Evolutionary conservation across 805 yeast genomes (phyloP).

Genomic region (Hanseniaspora vineae): DNA sequence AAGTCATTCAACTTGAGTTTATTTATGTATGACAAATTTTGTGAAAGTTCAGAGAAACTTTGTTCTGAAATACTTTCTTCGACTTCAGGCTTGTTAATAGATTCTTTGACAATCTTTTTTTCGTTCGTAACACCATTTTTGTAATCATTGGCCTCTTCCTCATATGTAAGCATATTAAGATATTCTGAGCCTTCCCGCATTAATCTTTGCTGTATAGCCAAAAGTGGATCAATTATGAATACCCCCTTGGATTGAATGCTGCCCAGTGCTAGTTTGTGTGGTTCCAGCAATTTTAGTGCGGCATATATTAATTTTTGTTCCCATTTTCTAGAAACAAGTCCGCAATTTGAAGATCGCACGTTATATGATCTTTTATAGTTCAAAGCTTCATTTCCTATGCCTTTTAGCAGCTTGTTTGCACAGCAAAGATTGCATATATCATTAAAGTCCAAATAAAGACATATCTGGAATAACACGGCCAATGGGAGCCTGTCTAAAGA

Average conservation of each 20-base stretch:
- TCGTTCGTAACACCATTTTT: neutral
- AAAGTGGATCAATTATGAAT: constrained; percentile 11
- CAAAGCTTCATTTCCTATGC: constrained; percentile 14
- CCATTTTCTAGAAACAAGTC: constrained; percentile 7
- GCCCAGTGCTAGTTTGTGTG: constrained; percentile 7
- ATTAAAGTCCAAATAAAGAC: constrained; percentile 12
- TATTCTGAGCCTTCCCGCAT: neutral
- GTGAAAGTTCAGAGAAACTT: neutral
- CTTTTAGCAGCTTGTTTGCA: constrained; percentile 15
- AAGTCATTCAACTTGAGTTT: neutral
- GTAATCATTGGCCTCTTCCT: neutral
- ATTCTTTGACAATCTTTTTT: neutral
- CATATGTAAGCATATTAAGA: neutral
- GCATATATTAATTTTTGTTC: constrained; percentile 12
- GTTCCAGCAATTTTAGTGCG: constrained; percentile 12
- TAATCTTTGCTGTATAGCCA: constrained; percentile 9
- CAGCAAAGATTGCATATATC: constrained; percentile 13
- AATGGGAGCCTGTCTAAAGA: constrained; percentile 12
- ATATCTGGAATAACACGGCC: constrained; percentile 13
- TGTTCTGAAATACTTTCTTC: neutral
- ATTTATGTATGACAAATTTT: neutral
- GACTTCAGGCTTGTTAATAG: neutral
- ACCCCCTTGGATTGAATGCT: constrained; percentile 6
- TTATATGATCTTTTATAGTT: constrained; percentile 9
- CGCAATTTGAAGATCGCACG: neutral